Evolutionary conservation across 1,284 basidiomycete genomes (phyloP).

Genomic region (Acaromyces ingoldii): DNA sequence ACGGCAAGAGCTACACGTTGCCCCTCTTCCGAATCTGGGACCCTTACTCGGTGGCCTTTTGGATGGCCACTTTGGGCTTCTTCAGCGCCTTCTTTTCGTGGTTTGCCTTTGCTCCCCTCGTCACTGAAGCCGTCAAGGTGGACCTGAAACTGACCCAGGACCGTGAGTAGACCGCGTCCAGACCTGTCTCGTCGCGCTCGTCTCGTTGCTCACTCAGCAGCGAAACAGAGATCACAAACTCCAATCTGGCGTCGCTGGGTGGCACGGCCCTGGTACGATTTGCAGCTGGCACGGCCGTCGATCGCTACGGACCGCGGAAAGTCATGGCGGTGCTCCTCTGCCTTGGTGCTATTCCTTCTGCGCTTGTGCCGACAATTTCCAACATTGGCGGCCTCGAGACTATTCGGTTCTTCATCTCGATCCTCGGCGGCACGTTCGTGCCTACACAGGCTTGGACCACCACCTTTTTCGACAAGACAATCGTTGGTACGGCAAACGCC

Average conservation of each 20-base stretch:
- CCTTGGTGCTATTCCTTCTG: conserved; percentile 63
- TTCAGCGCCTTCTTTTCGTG: conserved; percentile 59
- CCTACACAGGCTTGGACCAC: conserved; percentile 62
- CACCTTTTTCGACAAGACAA: conserved; percentile 61
- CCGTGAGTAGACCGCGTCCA: too few relatives aligned
- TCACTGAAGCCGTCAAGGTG: conserved; percentile 61
- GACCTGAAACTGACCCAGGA: conserved; percentile 59
- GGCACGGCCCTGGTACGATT: conserved; percentile 59
- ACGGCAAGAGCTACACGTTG: conserved; percentile 60
- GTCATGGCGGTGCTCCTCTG: conserved; percentile 62
- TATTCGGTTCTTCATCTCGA: conserved; percentile 57
- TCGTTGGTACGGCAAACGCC: conserved; percentile 57
- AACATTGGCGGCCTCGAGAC: conserved; percentile 57
- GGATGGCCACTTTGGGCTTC: conserved; percentile 56
- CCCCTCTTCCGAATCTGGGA: conserved; percentile 59
- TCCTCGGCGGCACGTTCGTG: conserved; percentile 63
- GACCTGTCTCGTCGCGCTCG: too few relatives aligned
- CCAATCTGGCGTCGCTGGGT: conserved; percentile 61
- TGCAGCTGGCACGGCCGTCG: conserved; percentile 60
- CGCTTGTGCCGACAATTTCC: conserved; percentile 59
- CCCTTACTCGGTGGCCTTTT: conserved; percentile 57
- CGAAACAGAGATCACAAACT: conserved; percentile 61
- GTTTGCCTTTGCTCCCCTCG: conserved; percentile 65
- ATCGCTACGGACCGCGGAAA: conserved; percentile 58
- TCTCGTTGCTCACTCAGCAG: too few relatives aligned